Base-by-base conservation (phyloP, 768 basidiomycete species). In the Boletus edulis region DNA sequence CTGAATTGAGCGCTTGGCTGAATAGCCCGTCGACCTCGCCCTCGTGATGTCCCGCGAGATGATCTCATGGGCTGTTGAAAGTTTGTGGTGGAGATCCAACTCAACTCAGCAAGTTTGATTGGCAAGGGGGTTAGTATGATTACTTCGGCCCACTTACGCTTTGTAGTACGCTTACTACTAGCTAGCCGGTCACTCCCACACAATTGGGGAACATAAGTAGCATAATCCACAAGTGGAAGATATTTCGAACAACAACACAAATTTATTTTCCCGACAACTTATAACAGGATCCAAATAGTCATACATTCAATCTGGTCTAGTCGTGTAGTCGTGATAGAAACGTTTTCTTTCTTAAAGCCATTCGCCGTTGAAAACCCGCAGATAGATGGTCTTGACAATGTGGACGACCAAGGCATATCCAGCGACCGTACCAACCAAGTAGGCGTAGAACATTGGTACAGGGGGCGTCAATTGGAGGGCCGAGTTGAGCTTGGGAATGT, bases 401-500 rank as follows among this genome's bases (percentile, higher is more conserved):
- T 70, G 70, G 32, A 70, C 11, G 35, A 60, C 58, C 31, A 58
- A 11, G n/a, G 68, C 68, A 43, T 70, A 70, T 17, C 58, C 60
- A 7, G 15, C 27, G 32, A 70, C 11, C 46, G 57, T 61, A 22
- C 12, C 63, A 42, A 68, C 8, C 49, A 70, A 44, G 40, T 72
- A 70, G 20, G 60, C 3, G 43, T 67, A 70, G 41, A 64, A 70
- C 37, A 72, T 57, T 12, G 68, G 68, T 0, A 64, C 54, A 12
- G 68, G 70, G 10, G 70, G 68, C 12, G 38, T 64, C 60, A 70
- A 20, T 1, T 66, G 62, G 18, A 70, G 44, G 18, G 70, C 68
- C 14, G 63, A 51, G 49, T 66, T 70, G 54, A 70, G 1, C 50
- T 72, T 72, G 0, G 68, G 68, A 20, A 70, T 68, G 45, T 70